Evolutionary conservation across 164 flowering plant species (phyloP), one percentile per base, ranked within the genome.

Genomic region (Liquidambar formosana): DNA sequence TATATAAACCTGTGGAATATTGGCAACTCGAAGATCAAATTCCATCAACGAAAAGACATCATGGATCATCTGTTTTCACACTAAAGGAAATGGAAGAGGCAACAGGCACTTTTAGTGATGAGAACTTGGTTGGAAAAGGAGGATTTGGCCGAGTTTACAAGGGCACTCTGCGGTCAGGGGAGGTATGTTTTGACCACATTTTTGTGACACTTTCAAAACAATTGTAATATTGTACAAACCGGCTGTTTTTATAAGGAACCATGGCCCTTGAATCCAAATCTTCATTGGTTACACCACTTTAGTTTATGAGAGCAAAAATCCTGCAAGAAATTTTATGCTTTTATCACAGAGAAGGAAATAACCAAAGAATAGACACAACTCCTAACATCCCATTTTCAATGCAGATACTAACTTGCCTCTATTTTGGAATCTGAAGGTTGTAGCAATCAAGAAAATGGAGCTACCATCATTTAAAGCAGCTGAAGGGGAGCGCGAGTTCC

Each of bases 381-480:
- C 38, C 23, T 26, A 41, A n/a, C 44, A 57, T 14, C 19, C 45
- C 22, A 3, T 33, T 25, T 51, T 52, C 16, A n/a, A 52, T 21
- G 9, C 13, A 49, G 13, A 33, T 60, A 52, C 57, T 67, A 21
- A 67, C 45, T 43, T 23, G 45, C 27, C 23, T 53, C 61, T 48
- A 5, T 27, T 53, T 54, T 44, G 41, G n/a, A 33, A 49, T 61
- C 9, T 69, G 63, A 79, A 93, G 99, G 79, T 91, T 66, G 98
- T 92, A 46, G 98, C 99, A 66, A 86, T 93, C 75, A 96, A 96
- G 89, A 96, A 92, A 86, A 96, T 96, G 98, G 97, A 93, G 78
- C 79, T 91, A 62, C 98, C 98, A 27, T 75, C 86, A 57, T 81
- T 76, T 59, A 96, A 88, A 79, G 91, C 70, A 67, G 97, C 99